Evolutionary conservation across 1,139 yeast species (phyloP).

Genomic region (Debaryomyces udenii): DNA sequence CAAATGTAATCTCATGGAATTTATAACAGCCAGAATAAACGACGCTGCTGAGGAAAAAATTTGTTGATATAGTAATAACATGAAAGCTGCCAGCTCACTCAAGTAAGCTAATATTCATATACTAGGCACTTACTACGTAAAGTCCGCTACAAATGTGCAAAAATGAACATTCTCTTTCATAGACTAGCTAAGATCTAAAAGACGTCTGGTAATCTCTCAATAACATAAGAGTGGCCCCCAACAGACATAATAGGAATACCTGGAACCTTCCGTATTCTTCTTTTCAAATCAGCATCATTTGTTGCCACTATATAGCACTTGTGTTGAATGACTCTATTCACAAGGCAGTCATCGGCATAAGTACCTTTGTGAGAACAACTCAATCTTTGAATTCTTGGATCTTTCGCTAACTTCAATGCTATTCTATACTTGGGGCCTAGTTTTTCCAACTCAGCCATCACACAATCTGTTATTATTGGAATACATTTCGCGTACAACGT

Average conservation of each 20-base stretch:
- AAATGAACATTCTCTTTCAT: too few species aligned
- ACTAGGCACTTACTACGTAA: too few species aligned
- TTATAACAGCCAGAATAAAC: not conserved
- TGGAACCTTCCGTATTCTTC: slow-evolving; percentile 92
- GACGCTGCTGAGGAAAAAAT: too few species aligned
- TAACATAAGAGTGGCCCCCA: slow-evolving; percentile 88
- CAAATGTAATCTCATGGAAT: slow-evolving; percentile 1
- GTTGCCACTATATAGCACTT: slow-evolving; percentile 97
- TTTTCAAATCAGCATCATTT: slow-evolving; percentile 95
- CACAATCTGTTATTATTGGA: slow-evolving; percentile 95
- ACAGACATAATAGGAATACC: slow-evolving; percentile 97
- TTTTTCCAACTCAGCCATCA: slow-evolving; percentile 95
- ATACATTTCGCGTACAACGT: slow-evolving; percentile 91
- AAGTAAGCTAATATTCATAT: too few species aligned
- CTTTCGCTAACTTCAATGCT: slow-evolving; percentile 89
- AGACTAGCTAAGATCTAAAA: slow-evolving; percentile 43
- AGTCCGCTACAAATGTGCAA: too few species aligned
- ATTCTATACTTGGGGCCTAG: slow-evolving; percentile 93
- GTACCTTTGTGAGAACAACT: slow-evolving; percentile 94
- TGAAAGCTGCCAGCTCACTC: too few species aligned
- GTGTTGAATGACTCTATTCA: slow-evolving; percentile 90
- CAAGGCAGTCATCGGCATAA: slow-evolving; percentile 97
- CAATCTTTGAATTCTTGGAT: slow-evolving; percentile 85
- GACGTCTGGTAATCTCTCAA: slow-evolving; percentile 93
- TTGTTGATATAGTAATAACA: too few species aligned